Conservation (phyloP, 75 land plant genomes). For the Azolla pinnata region DNA sequence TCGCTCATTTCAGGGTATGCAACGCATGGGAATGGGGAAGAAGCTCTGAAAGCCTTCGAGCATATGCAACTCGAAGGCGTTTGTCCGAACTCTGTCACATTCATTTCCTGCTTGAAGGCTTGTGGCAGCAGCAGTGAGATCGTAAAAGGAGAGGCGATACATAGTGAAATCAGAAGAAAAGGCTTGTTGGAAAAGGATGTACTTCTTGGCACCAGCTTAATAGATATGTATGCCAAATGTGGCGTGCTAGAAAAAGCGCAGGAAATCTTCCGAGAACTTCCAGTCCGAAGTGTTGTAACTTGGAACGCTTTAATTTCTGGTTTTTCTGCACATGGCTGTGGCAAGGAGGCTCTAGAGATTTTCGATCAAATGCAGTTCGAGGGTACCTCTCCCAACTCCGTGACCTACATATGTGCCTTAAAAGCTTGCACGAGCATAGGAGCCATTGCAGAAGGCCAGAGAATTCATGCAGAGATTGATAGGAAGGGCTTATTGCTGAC, state of each 20-base stretch:
- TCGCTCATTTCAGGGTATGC: constrained; percentile 44
- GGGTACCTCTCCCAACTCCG: constrained; percentile 4
- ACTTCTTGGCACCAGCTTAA: constrained; percentile 5
- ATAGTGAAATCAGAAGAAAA: constrained; percentile 9
- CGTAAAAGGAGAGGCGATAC: constrained; percentile 23
- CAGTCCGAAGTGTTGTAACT: background rate
- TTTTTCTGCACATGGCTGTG: background rate
- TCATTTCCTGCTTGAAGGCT: constrained; percentile 28
- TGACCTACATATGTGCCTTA: constrained; percentile 3
- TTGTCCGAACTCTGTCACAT: constrained; percentile 22
- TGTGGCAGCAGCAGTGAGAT: constrained; percentile 32
- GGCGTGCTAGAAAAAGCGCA: constrained; percentile 6
- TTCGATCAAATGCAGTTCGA: background rate
- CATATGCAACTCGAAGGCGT: constrained; percentile 25
- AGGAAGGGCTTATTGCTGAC: constrained; percentile 10
- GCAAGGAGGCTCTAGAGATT: background rate
- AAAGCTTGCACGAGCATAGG: constrained; percentile 2
- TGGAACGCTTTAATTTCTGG: background rate
- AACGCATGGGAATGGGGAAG: constrained; percentile 23
- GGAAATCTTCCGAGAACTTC: constrained; percentile 9
- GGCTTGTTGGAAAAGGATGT: constrained; percentile 5
- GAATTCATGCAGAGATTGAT: constrained; percentile 6
- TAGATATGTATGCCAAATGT: constrained; percentile 17
- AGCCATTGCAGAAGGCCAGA: constrained; percentile 4
- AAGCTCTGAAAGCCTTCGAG: constrained; percentile 21